phyloP scores from a whole-genome alignment of 1,284 basidiomycete species.

The Cryptococcus sp. region DNA sequence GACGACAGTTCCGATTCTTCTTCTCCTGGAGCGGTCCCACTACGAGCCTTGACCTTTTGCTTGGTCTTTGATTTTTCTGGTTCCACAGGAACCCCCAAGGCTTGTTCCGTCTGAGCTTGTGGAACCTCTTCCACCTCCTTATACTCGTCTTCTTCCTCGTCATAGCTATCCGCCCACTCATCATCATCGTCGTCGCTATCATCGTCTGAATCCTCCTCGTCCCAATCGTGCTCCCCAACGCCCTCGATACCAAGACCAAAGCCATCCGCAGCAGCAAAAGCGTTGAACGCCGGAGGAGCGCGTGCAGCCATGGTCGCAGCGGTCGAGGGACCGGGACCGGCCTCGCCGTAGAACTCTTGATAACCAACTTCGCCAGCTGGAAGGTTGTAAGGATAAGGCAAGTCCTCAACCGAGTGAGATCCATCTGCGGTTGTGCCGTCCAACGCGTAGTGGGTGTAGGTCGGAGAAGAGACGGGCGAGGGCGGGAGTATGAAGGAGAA shows the following conservation, averaged over 20 bases:
- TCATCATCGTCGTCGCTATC: slow-evolving; percentile 17
- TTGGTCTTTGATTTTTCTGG: slow-evolving; percentile 5
- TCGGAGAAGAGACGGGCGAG: slow-evolving; percentile 41
- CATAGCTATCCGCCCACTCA: slow-evolving; percentile 22
- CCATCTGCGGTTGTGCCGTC: slow-evolving; percentile 25
- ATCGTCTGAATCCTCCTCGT: slow-evolving; percentile 25
- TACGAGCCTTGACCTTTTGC: slow-evolving; percentile 2
- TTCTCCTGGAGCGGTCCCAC: slow-evolving; percentile 5
- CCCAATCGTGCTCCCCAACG: slow-evolving; percentile 17
- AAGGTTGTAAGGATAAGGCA: slow-evolving; percentile 48
- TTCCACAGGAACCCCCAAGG: neutral
- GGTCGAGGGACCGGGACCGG: slow-evolving; percentile 40
- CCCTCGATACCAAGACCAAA: slow-evolving; percentile 39
- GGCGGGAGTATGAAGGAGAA: slow-evolving; percentile 92
- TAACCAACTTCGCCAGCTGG: slow-evolving; percentile 43
- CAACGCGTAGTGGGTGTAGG: slow-evolving; percentile 26
- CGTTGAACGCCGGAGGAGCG: slow-evolving; percentile 47
- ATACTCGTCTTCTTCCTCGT: slow-evolving; percentile 16
- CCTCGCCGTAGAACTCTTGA: slow-evolving; percentile 47
- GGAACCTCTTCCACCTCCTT: slow-evolving; percentile 14
- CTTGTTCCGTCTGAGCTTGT: slow-evolving; percentile 15
- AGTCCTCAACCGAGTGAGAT: slow-evolving; percentile 26
- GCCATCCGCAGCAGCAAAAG: slow-evolving; percentile 44
- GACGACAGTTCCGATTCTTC: slow-evolving; percentile 39
- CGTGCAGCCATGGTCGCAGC: slow-evolving; percentile 38